phyloP scores from a whole-genome alignment of 2,329 filamentous ascomycete genomes.

The Colletotrichum sp. region DNA sequence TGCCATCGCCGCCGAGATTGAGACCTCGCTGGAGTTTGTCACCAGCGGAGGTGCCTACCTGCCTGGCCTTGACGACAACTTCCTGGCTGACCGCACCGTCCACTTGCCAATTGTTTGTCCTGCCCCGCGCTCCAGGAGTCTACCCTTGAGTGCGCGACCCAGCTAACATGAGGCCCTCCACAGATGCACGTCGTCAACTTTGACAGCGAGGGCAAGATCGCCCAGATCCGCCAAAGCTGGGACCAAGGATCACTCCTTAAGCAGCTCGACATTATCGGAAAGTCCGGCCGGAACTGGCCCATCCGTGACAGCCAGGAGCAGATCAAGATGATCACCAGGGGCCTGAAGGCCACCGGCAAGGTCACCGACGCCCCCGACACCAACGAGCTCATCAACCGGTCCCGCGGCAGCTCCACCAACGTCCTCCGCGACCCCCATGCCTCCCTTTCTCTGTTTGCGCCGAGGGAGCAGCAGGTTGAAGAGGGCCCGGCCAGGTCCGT shows the following conservation, averaged over 20 bases:
- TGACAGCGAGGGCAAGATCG: constrained; percentile 76
- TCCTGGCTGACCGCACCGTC: constrained; percentile 81
- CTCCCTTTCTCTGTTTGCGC: constrained; percentile 75
- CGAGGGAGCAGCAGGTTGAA: constrained; percentile 61
- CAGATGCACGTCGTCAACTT: constrained; percentile 91
- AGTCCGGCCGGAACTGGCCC: constrained; percentile 90
- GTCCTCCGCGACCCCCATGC: constrained; percentile 69
- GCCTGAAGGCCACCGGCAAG: constrained; percentile 54
- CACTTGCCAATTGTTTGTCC: constrained; percentile 80
- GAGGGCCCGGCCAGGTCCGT: constrained; percentile 33
- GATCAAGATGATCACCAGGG: constrained; percentile 73
- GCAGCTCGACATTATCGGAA: constrained; percentile 91
- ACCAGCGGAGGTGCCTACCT: constrained; percentile 85
- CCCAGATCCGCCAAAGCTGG: constrained; percentile 90
- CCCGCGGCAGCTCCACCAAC: constrained; percentile 59
- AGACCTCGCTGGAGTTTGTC: constrained; percentile 83
- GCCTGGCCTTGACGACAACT: constrained; percentile 91
- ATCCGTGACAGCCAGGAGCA: constrained; percentile 89
- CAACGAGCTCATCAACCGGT: constrained; percentile 44
- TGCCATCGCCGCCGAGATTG: constrained; percentile 76
- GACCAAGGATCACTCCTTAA: constrained; percentile 94
- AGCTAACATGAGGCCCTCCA: not conserved
- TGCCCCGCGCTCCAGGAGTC: not conserved
- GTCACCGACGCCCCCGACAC: constrained; percentile 36
- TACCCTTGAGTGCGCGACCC: not conserved